These are phyloP conservation scores for Scheffersomyces amazonensis DNA, from an alignment of 805 yeast species.

Conservation along the genomic window DNA sequence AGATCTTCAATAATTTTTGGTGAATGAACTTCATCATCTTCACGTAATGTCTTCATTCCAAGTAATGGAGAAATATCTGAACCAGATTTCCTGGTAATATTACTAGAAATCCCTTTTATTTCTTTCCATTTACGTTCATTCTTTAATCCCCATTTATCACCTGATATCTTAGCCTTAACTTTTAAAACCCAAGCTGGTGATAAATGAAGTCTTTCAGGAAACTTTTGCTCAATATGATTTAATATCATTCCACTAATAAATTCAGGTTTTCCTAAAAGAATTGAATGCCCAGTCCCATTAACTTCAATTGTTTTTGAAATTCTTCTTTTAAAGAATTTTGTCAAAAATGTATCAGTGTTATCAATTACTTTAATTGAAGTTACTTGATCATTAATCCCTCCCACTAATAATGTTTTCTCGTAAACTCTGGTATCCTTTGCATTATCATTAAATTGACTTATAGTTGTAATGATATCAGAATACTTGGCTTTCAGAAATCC, in stretches of 20 bases:
- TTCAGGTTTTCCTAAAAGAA: slow-evolving; percentile 63
- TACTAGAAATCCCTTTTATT: slow-evolving; percentile 48
- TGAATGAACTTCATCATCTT: slow-evolving; percentile 58
- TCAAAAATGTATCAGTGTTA: slow-evolving; percentile 24
- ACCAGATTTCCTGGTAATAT: slow-evolving; percentile 29
- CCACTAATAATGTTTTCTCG: slow-evolving; percentile 51
- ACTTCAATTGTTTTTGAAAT: slow-evolving; percentile 35
- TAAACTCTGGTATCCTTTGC: slow-evolving; percentile 25
- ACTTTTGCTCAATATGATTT: slow-evolving; percentile 49
- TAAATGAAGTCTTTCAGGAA: slow-evolving; percentile 49
- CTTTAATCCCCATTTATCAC: slow-evolving; percentile 78
- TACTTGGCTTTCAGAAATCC: slow-evolving; percentile 46
- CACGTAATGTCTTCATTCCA: slow-evolving; percentile 75
- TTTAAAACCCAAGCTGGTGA: slow-evolving; percentile 71
- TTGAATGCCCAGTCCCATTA: slow-evolving; percentile 60
- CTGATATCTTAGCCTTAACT: slow-evolving; percentile 58
- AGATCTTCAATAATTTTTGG: slow-evolving; percentile 50
- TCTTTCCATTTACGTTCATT: slow-evolving; percentile 71
- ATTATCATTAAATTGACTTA: slow-evolving; percentile 32
- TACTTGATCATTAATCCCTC: slow-evolving; percentile 56
- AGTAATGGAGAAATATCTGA: slow-evolving; percentile 45
- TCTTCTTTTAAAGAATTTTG: slow-evolving; percentile 17
- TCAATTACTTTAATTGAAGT: slow-evolving; percentile 46
- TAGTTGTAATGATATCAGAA: slow-evolving; percentile 43
- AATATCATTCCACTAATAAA: slow-evolving; percentile 58